Percentiles rank a stretch among this genome's conserved stretches.
Evolutionary conservation across 2,329 filamentous ascomycete genomes (phyloP).

Genomic region (Nothophoma quercina): DNA sequence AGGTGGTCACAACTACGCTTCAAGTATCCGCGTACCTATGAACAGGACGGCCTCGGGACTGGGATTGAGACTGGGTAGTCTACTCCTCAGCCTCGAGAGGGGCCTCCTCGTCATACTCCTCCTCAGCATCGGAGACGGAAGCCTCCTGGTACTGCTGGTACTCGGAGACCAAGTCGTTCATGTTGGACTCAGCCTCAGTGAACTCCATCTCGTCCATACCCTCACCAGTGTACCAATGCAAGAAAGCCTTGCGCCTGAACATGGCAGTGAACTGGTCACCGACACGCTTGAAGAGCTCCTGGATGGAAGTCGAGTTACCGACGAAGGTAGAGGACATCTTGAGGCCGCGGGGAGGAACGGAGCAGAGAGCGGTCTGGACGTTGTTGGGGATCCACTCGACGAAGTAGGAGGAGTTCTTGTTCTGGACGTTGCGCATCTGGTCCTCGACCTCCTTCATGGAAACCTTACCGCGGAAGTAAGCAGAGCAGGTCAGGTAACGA

Average conservation of each 20-base stretch:
- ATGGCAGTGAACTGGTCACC: slow-evolving; percentile 99
- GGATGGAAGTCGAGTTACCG: slow-evolving; percentile 98
- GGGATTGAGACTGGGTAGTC: slow-evolving; percentile 22
- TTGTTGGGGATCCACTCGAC: slow-evolving; percentile 99
- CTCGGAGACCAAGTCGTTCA: slow-evolving; percentile 99
- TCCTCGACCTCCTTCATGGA: slow-evolving; percentile 99
- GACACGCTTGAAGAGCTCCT: slow-evolving; percentile 99
- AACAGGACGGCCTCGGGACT: too few relatives aligned
- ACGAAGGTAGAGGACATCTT: slow-evolving; percentile 99
- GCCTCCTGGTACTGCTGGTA: slow-evolving; percentile 99
- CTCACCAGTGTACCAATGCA: slow-evolving; percentile 99
- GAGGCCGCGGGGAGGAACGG: slow-evolving; percentile 94
- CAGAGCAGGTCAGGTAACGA: slow-evolving; percentile 98
- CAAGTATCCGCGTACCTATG: too few relatives aligned
- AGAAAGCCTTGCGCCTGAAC: slow-evolving; percentile 99
- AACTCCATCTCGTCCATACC: slow-evolving; percentile 99
- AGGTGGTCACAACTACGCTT: slow-evolving; percentile 15
- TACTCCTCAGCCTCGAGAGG: slow-evolving; percentile 74
- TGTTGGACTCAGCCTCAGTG: slow-evolving; percentile 99
- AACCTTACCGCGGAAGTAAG: slow-evolving; percentile 99
- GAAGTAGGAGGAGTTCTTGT: slow-evolving; percentile 99
- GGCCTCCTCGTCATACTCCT: slow-evolving; percentile 90
- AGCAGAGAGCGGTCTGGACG: slow-evolving; percentile 99
- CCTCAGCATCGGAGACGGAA: slow-evolving; percentile 94
- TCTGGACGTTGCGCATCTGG: slow-evolving; percentile 99